These are phyloP conservation scores for Ogataea henricii DNA, from an alignment of 805 yeast genomes.

Conservation along the genomic window DNA sequence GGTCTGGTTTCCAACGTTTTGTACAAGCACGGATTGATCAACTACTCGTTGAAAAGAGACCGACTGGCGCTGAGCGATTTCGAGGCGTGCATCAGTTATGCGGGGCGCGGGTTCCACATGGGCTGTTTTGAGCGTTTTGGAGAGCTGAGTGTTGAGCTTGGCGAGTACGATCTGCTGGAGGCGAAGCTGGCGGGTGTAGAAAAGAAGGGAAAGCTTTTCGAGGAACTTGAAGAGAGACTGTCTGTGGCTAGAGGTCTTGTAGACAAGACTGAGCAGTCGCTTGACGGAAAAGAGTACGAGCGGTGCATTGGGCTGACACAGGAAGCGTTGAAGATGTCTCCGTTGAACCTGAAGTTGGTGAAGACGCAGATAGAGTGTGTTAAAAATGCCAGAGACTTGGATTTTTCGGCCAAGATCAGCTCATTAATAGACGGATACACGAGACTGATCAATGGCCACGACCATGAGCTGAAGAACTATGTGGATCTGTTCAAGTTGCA, in stretches of 20 bases:
- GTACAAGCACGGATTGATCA: constrained; percentile 63
- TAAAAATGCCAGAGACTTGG: constrained; percentile 12
- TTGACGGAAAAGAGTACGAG: constrained; percentile 20
- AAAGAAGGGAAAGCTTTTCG: not conserved
- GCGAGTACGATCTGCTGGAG: constrained; percentile 44
- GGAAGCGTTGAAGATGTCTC: constrained; percentile 43
- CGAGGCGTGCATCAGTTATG: constrained; percentile 45
- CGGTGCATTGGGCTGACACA: constrained; percentile 35
- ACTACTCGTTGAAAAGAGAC: constrained; percentile 57
- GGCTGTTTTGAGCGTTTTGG: constrained; percentile 53
- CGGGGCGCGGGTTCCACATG: constrained; percentile 33
- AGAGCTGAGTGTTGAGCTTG: constrained; percentile 54
- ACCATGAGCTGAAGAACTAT: constrained; percentile 24
- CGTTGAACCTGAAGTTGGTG: constrained; percentile 42
- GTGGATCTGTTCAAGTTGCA: constrained; percentile 30
- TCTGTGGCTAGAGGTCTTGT: not conserved
- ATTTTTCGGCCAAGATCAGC: constrained; percentile 24
- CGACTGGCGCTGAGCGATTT: constrained; percentile 54
- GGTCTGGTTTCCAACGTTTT: constrained; percentile 44
- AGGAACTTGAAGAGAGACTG: not conserved
- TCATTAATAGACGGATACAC: constrained; percentile 26
- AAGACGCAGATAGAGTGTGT: constrained; percentile 35
- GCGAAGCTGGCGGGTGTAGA: constrained; percentile 22
- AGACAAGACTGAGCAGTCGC: not conserved
- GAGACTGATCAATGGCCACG: constrained; percentile 25